phyloP scores from a whole-genome alignment of 495 filamentous ascomycete genomes.

The Pseudomonodictys pantanalensis region DNA sequence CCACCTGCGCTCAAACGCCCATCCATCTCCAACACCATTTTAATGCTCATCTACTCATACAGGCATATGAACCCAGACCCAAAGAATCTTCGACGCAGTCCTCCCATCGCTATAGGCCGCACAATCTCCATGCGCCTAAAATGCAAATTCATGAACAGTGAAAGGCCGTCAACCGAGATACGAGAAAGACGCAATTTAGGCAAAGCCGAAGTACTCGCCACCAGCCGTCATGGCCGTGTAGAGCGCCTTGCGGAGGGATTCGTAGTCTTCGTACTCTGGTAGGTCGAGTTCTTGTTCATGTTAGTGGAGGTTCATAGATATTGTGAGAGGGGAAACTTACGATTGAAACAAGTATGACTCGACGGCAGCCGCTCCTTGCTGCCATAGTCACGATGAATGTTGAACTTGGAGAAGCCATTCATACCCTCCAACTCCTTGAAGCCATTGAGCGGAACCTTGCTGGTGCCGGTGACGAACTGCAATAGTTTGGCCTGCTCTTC shows the following conservation, averaged over 20 bases:
- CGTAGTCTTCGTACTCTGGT: slow-evolving; percentile 97
- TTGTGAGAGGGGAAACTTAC: slow-evolving; percentile 58
- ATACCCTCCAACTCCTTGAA: slow-evolving; percentile 99
- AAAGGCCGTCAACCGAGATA: background rate
- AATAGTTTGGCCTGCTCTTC: slow-evolving; percentile 96
- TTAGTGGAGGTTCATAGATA: slow-evolving; percentile 37
- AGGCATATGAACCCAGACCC: background rate
- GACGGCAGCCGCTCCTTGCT: slow-evolving; percentile 95
- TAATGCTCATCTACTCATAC: slow-evolving; percentile 7
- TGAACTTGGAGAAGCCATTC: slow-evolving; percentile 98
- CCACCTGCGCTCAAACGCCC: background rate
- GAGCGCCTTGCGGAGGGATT: slow-evolving; percentile 78
- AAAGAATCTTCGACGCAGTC: background rate
- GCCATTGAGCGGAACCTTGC: slow-evolving; percentile 96
- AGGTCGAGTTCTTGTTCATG: slow-evolving; percentile 81
- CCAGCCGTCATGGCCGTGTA: slow-evolving; percentile 94
- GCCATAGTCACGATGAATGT: slow-evolving; percentile 97
- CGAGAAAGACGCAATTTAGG: slow-evolving; percentile 52
- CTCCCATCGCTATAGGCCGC: slow-evolving; percentile 1
- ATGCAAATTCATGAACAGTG: slow-evolving; percentile 3
- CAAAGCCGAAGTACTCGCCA: slow-evolving; percentile 97
- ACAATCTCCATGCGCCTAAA: slow-evolving; percentile 10
- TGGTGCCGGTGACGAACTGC: slow-evolving; percentile 97
- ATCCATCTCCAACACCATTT: background rate
- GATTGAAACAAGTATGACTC: slow-evolving; percentile 98